These are phyloP conservation scores for Ophiocordyceps robertsii DNA, from an alignment of 2,329 filamentous ascomycete species.

Conservation along the genomic window DNA sequence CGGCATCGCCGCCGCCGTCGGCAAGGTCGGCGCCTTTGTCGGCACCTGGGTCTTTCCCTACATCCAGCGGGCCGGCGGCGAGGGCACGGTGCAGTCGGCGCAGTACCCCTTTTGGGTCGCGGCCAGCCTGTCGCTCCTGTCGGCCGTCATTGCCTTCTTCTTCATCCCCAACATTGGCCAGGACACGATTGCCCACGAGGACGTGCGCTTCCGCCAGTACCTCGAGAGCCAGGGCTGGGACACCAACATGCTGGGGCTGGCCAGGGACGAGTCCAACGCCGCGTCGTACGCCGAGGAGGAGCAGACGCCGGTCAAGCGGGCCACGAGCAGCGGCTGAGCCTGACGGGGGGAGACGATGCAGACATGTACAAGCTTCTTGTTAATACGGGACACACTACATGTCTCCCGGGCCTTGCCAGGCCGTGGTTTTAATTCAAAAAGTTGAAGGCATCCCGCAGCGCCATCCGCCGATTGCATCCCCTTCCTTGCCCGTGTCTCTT, in stretches of 20 bases:
- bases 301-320: neutral
- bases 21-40: conserved; percentile 73
- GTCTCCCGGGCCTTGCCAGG: no score
- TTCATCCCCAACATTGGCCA: conserved; percentile 67
- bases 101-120: conserved; percentile 90
- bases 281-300: conserved; percentile 1
- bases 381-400: no score
- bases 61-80: conserved; percentile 47
- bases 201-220: conserved; percentile 61
- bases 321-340: neutral
- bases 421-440: no score
- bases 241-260: conserved; percentile 36
- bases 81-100: conserved; percentile 41
- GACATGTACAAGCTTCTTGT: no score
- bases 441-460: no score
- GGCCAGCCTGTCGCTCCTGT: conserved; percentile 62
- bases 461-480: no score
- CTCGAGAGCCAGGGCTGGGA: conserved; percentile 67
- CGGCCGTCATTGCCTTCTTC: conserved; percentile 44
- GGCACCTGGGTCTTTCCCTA: conserved; percentile 74
- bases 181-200: conserved; percentile 72
- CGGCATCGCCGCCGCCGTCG: conserved; percentile 56
- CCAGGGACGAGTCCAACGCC: neutral
- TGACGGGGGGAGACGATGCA: neutral
- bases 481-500: no score